These are phyloP conservation scores for Komagataella phaffii DNA, from an alignment of 805 yeast species.

Conservation along the genomic window DNA sequence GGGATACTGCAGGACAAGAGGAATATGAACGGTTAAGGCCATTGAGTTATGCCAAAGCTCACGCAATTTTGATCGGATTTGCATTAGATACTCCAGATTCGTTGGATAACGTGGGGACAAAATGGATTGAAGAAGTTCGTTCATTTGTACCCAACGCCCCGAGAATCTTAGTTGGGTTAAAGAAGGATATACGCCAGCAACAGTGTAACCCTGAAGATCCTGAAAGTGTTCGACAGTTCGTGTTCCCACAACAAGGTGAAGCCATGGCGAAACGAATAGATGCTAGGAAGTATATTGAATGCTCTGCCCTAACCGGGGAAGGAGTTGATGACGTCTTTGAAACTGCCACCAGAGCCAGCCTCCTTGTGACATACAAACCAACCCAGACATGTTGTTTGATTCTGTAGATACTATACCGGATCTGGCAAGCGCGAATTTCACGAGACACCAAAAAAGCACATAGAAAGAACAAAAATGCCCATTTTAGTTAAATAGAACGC, in stretches of 20 bases:
- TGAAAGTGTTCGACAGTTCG: slow-evolving; percentile 25
- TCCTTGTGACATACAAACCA: slow-evolving; percentile 38
- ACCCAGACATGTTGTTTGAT: slow-evolving; percentile 25
- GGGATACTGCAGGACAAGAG: slow-evolving; percentile 98
- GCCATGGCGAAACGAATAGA: slow-evolving; percentile 66
- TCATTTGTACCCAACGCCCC: slow-evolving; percentile 77
- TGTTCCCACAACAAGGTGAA: slow-evolving; percentile 48
- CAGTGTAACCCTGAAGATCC: slow-evolving; percentile 18
- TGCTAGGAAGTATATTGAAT: slow-evolving; percentile 73
- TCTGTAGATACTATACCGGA: neutral
- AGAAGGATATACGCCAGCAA: slow-evolving; percentile 59
- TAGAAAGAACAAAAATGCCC: neutral
- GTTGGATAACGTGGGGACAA: slow-evolving; percentile 63
- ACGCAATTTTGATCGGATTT: slow-evolving; percentile 75
- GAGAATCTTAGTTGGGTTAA: slow-evolving; percentile 66
- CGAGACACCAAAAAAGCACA: neutral
- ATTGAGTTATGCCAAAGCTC: slow-evolving; percentile 75
- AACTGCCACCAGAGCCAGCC: slow-evolving; percentile 74
- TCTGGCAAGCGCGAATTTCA: neutral
- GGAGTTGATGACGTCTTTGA: slow-evolving; percentile 93
- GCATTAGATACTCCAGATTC: slow-evolving; percentile 81
- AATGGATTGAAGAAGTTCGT: slow-evolving; percentile 80
- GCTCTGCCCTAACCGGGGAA: slow-evolving; percentile 87
- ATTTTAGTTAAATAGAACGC: neutral
- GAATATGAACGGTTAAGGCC: slow-evolving; percentile 88